Percentiles rank a stretch among this genome's conserved stretches.
Conservation (phyloP, 1,284 basidiomycete genomes). For the Gymnopus androsaceus region DNA sequence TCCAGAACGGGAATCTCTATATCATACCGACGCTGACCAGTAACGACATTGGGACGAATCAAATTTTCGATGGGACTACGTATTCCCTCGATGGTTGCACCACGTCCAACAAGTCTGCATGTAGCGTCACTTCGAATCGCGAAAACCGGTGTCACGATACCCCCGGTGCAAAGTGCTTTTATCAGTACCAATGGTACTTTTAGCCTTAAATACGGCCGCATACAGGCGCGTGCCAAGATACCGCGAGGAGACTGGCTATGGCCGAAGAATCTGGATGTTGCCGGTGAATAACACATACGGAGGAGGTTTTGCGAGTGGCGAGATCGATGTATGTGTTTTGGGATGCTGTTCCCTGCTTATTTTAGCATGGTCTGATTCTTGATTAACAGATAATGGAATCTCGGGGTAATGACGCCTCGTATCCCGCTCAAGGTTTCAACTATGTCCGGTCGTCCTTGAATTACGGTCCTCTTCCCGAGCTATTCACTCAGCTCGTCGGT, state of each 20-base stretch:
- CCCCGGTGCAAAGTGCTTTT: constrained; percentile 75
- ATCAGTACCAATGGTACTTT: constrained; percentile 70
- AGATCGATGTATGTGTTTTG: constrained; percentile 56
- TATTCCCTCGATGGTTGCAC: constrained; percentile 15
- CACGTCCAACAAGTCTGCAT: constrained; percentile 30
- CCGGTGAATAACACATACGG: constrained; percentile 75
- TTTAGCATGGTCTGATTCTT: background rate
- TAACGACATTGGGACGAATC: constrained; percentile 52
- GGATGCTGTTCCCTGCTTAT: background rate
- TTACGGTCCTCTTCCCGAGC: constrained; percentile 62
- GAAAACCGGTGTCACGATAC: constrained; percentile 55
- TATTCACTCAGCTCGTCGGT: constrained; percentile 69
- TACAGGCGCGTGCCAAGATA: constrained; percentile 76
- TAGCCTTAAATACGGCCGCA: constrained; percentile 72
- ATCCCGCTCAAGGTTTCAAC: constrained; percentile 65
- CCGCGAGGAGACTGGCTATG: constrained; percentile 64
- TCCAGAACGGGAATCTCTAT: constrained; percentile 73
- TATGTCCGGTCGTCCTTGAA: constrained; percentile 69
- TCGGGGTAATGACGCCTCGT: constrained; percentile 63
- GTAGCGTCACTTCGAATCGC: constrained; percentile 34
- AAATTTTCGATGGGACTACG: constrained; percentile 31
- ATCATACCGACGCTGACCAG: constrained; percentile 79
- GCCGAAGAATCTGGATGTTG: constrained; percentile 80
- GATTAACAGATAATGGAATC: constrained; percentile 56
- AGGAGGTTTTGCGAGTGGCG: constrained; percentile 68